These are phyloP conservation scores for Cantharellus anzutake DNA, from an alignment of 768 basidiomycete genomes.

Conservation along the genomic window DNA sequence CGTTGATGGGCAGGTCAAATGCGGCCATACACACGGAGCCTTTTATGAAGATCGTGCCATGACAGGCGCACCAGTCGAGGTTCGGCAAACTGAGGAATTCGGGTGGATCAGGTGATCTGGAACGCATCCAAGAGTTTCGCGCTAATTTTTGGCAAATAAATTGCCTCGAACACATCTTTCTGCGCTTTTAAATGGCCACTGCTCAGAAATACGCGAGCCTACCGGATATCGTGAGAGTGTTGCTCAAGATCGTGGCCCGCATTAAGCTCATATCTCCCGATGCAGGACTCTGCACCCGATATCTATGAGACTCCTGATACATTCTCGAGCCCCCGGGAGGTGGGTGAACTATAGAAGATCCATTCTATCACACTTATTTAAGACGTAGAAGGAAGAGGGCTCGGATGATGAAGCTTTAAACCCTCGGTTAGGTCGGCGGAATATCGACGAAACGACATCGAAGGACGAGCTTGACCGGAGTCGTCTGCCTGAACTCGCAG, in stretches of 20 bases:
- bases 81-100: too few relatives aligned
- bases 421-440: slow-evolving; percentile 18
- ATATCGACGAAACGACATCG: slow-evolving; percentile 18
- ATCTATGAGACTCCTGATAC: slow-evolving; percentile 84
- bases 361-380: neutral
- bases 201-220: slow-evolving; percentile 57
- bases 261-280: neutral
- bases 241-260: too few relatives aligned
- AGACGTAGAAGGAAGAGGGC: slow-evolving; percentile 28
- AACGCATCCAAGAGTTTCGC: too few relatives aligned
- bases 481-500: slow-evolving; percentile 40
- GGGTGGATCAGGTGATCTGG: too few relatives aligned
- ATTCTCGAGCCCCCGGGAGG: slow-evolving; percentile 31
- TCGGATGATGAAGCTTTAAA: slow-evolving; percentile 42
- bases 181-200: neutral
- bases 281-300: slow-evolving; percentile 75
- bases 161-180: too few relatives aligned
- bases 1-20: slow-evolving; percentile 7
- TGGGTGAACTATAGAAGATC: slow-evolving; percentile 16
- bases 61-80: too few relatives aligned
- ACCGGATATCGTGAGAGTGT: slow-evolving; percentile 64
- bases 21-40: slow-evolving; percentile 2
- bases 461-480: slow-evolving; percentile 54
- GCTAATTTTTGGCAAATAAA: too few relatives aligned
- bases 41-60: neutral